Evolutionary conservation across 495 filamentous ascomycete species (phyloP), one percentile per base, ranked within the genome.

Genomic region (Rusavskia elegans): DNA sequence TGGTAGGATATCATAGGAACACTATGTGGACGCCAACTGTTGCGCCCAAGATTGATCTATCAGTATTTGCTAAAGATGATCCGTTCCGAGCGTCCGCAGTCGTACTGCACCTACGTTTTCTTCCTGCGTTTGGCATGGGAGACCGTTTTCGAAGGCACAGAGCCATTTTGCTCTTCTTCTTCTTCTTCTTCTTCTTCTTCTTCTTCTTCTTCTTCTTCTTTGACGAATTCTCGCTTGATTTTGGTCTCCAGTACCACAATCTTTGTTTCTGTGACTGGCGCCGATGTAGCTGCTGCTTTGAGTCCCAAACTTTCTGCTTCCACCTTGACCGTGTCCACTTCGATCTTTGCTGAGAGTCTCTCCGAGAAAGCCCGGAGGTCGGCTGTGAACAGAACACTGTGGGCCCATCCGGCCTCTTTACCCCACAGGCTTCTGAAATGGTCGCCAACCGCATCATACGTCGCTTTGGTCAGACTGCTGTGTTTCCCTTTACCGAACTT

Each of bases 341-440:
- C 68, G 5, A 70, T 63, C 57, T 82, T 76, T 1, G 71, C 61
- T 13, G 72, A 65, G 5, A 66, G 58, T 53, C 63, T 71, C 55
- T 64, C 72, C 9, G 68, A 72, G 54, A 71, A 63, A 67, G 73
- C 79, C 62, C 80, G 84, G 45, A 99, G 66, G 63, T 99, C 89
- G 3, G 92, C 93, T 0, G 92, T 92, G 63, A 99, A 99, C 5
- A 99, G 74, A 17, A 98, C 93, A 38, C 83, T 90, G 66, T 99
- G 92, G 1, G 92, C 93, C 93, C 93, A 99, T 1, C 92, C 92
- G 10, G 92, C 92, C 57, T 97, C 85, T 32, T 82, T 78, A 0
- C 92, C 92, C 93, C 93, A 97, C 5, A 97, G 75, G 48, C 77
- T 78, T 30, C 92, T 77, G 64, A 97, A 97, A 60, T 92, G 82